These are phyloP conservation scores for Brasenia schreberi DNA, from an alignment of 164 flowering plant species.

Conservation along the genomic window DNA sequence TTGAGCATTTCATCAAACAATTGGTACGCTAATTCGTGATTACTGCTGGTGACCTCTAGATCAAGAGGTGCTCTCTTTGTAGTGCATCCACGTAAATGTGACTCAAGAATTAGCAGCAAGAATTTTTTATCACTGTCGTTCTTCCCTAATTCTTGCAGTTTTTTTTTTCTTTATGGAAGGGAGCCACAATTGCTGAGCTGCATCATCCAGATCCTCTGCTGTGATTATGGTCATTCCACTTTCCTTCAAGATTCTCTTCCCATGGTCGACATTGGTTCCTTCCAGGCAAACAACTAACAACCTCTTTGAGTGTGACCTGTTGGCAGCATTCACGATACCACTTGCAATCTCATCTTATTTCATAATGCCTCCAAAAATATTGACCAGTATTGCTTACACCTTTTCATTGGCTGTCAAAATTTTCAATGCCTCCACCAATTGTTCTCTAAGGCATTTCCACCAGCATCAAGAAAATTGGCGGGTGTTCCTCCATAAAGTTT, in stretches of 20 bases:
- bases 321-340: constrained; percentile 98
- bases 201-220: constrained; percentile 93
- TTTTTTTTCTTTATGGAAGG: too few relatives aligned
- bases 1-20: too few relatives aligned
- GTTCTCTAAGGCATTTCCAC: constrained; percentile 97
- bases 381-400: constrained; percentile 94
- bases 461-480: constrained; percentile 97
- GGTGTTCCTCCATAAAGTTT: constrained; percentile 99
- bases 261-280: constrained; percentile 97
- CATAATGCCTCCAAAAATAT: constrained; percentile 99
- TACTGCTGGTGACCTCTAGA: too few relatives aligned
- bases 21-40: too few relatives aligned
- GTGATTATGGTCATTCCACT: constrained; percentile 80
- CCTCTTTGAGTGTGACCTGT: constrained; percentile 88
- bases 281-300: constrained; percentile 75
- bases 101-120: too few relatives aligned
- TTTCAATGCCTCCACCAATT: constrained; percentile 98
- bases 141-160: too few relatives aligned
- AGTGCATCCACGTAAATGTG: too few relatives aligned
- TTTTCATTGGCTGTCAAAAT: constrained; percentile 93
- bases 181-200: constrained; percentile 34
- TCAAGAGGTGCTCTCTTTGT: too few relatives aligned
- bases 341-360: constrained; percentile 95
- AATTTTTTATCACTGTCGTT: too few relatives aligned
- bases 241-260: constrained; percentile 79